phyloP scores from a whole-genome alignment of 495 filamentous ascomycete species.

The Recurvomyces mirabilis region DNA sequence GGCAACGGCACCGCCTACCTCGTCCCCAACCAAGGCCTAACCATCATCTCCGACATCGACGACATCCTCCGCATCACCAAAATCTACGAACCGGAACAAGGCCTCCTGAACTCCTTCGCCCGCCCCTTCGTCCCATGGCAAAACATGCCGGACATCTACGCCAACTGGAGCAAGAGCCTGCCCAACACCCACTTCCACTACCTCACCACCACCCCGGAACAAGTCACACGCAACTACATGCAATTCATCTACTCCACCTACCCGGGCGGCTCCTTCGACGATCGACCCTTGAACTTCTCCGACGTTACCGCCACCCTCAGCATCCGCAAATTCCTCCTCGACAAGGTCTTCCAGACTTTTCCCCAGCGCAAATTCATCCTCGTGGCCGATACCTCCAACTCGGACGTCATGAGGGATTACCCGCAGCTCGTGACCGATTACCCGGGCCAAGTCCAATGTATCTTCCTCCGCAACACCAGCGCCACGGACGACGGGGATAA shows the following conservation, averaged over 20 bases:
- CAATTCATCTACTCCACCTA: constrained; percentile 66
- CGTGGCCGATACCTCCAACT: constrained; percentile 66
- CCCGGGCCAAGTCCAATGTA: constrained; percentile 65
- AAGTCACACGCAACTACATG: constrained; percentile 68
- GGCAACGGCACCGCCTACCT: constrained; percentile 71
- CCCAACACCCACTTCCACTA: constrained; percentile 68
- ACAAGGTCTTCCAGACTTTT: constrained; percentile 62
- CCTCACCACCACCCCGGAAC: constrained; percentile 72
- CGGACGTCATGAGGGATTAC: constrained; percentile 66
- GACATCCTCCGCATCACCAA: constrained; percentile 74
- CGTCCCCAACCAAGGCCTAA: constrained; percentile 53
- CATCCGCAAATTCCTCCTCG: constrained; percentile 55
- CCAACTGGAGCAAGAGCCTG: constrained; percentile 51
- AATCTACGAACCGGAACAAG: constrained; percentile 63
- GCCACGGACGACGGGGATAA: constrained; percentile 49
- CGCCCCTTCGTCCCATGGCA: constrained; percentile 58
- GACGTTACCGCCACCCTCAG: constrained; percentile 58
- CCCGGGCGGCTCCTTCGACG: constrained; percentile 62
- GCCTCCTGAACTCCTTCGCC: constrained; percentile 67
- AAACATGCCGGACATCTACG: constrained; percentile 68
- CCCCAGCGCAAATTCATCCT: constrained; percentile 65
- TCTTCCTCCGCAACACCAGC: constrained; percentile 62
- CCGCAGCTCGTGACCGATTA: constrained; percentile 52
- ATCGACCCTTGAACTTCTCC: constrained; percentile 67
- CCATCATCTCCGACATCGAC: constrained; percentile 64